phyloP scores from a whole-genome alignment of 768 basidiomycete species.

The Clitopilus hobsonii region DNA sequence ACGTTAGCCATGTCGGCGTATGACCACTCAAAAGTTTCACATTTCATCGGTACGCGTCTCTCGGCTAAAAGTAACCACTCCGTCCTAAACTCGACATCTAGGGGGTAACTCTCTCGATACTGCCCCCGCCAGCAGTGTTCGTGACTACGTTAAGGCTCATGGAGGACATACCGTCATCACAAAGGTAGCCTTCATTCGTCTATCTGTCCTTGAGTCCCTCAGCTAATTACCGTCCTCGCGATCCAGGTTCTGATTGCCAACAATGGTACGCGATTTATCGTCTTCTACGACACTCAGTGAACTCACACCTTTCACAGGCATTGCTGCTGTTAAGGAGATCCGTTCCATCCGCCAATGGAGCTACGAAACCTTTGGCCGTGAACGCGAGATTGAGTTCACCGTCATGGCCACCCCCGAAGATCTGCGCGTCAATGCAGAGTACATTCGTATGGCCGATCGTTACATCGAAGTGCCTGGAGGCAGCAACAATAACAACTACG shows the following conservation, averaged over 20 bases:
- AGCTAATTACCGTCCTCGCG: constrained; percentile 5
- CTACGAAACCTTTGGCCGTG: constrained; percentile 97
- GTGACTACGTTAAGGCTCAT: constrained; percentile 86
- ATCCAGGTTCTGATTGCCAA: constrained; percentile 94
- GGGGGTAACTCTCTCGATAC: constrained; percentile 91
- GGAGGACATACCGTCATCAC: constrained; percentile 99
- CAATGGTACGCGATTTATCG: constrained; percentile 58
- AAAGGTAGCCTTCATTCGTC: constrained; percentile 61
- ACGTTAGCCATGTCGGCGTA: constrained; percentile 40
- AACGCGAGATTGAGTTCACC: constrained; percentile 95
- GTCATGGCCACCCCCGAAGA: constrained; percentile 99
- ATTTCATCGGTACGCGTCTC: constrained; percentile 42
- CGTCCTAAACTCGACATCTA: constrained; percentile 26
- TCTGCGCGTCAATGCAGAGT: constrained; percentile 97
- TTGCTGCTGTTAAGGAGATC: constrained; percentile 99
- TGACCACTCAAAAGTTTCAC: constrained; percentile 52
- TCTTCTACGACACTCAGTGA: constrained; percentile 4
- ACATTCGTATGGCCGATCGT: constrained; percentile 99
- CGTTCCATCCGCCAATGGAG: constrained; percentile 99
- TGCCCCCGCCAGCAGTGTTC: constrained; percentile 72
- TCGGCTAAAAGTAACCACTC: not conserved
- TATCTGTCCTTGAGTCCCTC: not conserved
- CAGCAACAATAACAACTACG: constrained; percentile 99
- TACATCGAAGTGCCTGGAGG: constrained; percentile 99
- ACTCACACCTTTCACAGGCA: constrained; percentile 50